phyloP scores from a whole-genome alignment of 768 basidiomycete genomes.

The Chalciporus piperatus region DNA sequence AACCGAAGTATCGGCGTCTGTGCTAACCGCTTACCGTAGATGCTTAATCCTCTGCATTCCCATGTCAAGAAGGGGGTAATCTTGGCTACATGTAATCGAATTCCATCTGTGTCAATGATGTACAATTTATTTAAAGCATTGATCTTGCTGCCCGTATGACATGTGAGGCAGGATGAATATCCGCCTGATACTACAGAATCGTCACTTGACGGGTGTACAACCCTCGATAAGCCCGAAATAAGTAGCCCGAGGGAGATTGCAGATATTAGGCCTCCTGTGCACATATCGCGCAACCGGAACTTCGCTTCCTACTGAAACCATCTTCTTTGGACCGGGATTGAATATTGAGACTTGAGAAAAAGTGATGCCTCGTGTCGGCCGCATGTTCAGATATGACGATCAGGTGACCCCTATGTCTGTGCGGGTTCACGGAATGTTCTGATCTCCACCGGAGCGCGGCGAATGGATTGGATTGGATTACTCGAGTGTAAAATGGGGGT shows the following conservation, averaged over 20 bases:
- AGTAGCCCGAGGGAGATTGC: too few relatives aligned
- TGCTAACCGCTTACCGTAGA: slow-evolving; percentile 19
- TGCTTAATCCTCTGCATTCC: slow-evolving; percentile 22
- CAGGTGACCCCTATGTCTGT: slow-evolving; percentile 12
- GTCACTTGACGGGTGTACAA: too few relatives aligned
- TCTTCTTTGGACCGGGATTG: not conserved
- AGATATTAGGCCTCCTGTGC: not conserved
- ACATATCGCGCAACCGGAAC: not conserved
- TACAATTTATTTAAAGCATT: not conserved
- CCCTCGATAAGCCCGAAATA: too few relatives aligned
- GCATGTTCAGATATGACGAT: slow-evolving; percentile 23
- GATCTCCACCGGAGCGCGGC: slow-evolving; percentile 4
- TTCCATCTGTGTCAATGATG: slow-evolving; percentile 7
- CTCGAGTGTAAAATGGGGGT: not conserved
- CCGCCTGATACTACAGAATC: too few relatives aligned
- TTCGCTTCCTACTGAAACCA: not conserved
- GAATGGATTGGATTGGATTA: too few relatives aligned
- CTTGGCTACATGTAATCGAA: not conserved
- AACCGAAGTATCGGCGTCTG: slow-evolving; percentile 1
- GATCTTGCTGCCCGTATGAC: too few relatives aligned
- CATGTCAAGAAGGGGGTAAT: not conserved
- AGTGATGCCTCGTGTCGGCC: slow-evolving; percentile 22
- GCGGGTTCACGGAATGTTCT: not conserved
- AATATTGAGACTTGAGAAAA: slow-evolving; percentile 15
- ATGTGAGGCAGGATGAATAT: too few relatives aligned